phyloP scores from a whole-genome alignment of 306 rosid species.

The Pachyrhizus erosus region DNA sequence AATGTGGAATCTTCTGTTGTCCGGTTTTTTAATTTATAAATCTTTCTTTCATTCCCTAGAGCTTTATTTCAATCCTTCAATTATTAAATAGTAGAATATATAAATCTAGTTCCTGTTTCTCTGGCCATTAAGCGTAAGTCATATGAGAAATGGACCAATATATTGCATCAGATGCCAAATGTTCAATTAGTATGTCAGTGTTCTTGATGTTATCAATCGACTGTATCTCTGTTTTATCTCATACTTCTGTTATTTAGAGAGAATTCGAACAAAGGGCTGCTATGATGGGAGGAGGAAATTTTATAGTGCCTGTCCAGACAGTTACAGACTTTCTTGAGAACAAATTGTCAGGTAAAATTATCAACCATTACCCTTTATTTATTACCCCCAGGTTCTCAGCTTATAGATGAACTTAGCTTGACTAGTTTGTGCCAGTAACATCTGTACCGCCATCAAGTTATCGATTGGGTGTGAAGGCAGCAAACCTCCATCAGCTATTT shows the following conservation, averaged over 20 bases:
- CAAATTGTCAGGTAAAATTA: conserved; percentile 68
- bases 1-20: conserved; percentile 23
- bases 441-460: conserved; percentile 89
- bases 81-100: conserved; percentile 21
- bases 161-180: conserved; percentile 5
- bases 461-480: conserved; percentile 94
- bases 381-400: conserved; percentile 23
- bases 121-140: conserved; percentile 1
- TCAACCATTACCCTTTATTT: conserved; percentile 27
- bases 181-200: not conserved
- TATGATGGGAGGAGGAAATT: conserved; percentile 88
- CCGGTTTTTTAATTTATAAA: conserved; percentile 7
- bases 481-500: conserved; percentile 77
- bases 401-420: conserved; percentile 39
- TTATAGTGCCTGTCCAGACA: conserved; percentile 90
- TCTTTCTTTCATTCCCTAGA: conserved; percentile 10
- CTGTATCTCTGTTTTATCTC: conserved; percentile 30
- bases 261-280: conserved; percentile 89
- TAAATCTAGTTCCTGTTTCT: conserved; percentile 16
- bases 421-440: conserved; percentile 56
- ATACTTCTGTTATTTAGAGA: conserved; percentile 55
- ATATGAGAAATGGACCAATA: conserved; percentile 12
- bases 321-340: conserved; percentile 83
- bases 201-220: conserved; percentile 18
- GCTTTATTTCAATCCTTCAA: conserved; percentile 17